phyloP scores from a whole-genome alignment of 805 yeast species.

The Candida gorgasii region DNA sequence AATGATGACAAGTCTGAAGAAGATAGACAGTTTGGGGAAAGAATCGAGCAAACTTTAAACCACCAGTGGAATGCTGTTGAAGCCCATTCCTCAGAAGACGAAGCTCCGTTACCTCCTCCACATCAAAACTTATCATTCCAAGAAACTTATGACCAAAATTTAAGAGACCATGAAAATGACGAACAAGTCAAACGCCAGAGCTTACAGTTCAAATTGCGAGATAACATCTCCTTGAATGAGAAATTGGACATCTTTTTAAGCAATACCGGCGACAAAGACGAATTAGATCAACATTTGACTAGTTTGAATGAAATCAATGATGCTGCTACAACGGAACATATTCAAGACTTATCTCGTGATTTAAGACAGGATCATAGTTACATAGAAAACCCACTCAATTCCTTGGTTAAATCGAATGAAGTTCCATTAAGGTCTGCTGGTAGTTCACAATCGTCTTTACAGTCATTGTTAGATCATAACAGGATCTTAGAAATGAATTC shows the following conservation, averaged over 20 bases:
- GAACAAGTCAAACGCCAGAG: conserved; percentile 11
- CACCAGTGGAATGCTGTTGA: conserved; percentile 18
- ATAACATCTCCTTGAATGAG: conserved; percentile 42
- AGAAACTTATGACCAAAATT: conserved; percentile 9
- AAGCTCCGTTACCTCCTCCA: conserved; percentile 35
- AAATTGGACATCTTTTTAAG: conserved; percentile 44
- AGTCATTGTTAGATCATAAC: conserved; percentile 31
- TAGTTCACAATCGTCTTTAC: conserved; percentile 43
- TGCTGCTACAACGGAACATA: conserved; percentile 31
- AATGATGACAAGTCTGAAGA: conserved; percentile 9
- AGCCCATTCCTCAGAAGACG: conserved; percentile 19
- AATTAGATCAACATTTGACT: conserved; percentile 38
- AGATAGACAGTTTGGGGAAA: conserved; percentile 13
- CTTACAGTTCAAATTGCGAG: conserved; percentile 4
- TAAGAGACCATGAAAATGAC: conserved; percentile 16
- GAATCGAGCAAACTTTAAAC: conserved; percentile 21
- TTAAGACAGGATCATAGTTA: conserved; percentile 21
- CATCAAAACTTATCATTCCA: conserved; percentile 17
- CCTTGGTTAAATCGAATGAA: conserved; percentile 27
- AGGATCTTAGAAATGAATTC: conserved; percentile 24
- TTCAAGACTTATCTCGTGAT: conserved; percentile 34
- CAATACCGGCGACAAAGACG: conserved; percentile 14
- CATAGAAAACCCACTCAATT: conserved; percentile 34
- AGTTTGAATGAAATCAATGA: conserved; percentile 27
- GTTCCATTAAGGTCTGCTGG: conserved; percentile 30